These are phyloP conservation scores for Cymbidium sinense DNA, from an alignment of 106 monocot species.

Conservation along the genomic window DNA sequence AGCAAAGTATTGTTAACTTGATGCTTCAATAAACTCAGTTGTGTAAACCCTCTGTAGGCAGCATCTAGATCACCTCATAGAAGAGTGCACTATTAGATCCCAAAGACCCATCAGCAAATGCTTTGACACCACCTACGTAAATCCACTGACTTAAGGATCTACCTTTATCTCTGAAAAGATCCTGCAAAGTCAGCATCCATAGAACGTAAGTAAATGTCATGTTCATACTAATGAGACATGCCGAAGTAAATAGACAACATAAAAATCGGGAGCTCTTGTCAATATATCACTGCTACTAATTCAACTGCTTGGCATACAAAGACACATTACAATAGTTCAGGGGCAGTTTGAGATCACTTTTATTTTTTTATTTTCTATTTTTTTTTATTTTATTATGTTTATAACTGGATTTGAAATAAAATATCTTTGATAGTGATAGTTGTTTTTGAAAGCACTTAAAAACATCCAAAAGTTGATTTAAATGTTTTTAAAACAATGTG, in stretches of 20 bases:
- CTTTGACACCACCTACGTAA: constrained; percentile 91
- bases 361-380: too few species aligned
- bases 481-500: too few species aligned
- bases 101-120: constrained; percentile 89
- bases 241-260: too few species aligned
- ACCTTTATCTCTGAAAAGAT: constrained; percentile 56
- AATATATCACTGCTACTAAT: not conserved
- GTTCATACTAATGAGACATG: not conserved
- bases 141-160: constrained; percentile 67
- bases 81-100: constrained; percentile 96
- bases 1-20: not conserved
- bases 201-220: not conserved
- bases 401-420: too few species aligned
- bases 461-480: too few species aligned
- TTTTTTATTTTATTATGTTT: too few species aligned
- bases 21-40: not conserved
- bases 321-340: not conserved
- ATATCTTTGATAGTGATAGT: too few species aligned
- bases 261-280: not conserved
- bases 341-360: too few species aligned
- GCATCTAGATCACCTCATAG: constrained; percentile 57
- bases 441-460: too few species aligned
- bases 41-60: not conserved
- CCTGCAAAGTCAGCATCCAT: constrained; percentile 32
- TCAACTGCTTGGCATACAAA: not conserved